phyloP scores from a whole-genome alignment of 2,329 filamentous ascomycete genomes.

The Aspergillus hortae region DNA sequence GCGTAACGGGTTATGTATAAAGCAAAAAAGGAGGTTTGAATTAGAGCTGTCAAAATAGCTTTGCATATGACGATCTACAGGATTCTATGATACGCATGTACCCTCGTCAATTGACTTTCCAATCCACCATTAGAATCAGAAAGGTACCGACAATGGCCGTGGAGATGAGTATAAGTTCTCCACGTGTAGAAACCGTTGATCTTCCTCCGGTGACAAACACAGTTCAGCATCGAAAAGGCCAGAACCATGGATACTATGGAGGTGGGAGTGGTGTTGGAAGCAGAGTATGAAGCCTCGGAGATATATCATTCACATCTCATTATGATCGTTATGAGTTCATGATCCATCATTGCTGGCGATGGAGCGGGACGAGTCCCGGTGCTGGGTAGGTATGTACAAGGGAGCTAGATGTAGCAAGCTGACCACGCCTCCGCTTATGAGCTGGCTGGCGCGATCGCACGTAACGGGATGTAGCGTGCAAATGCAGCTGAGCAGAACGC shows the following conservation, averaged over 20 bases:
- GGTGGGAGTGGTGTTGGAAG: conserved; percentile 10
- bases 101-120: conserved; percentile 17
- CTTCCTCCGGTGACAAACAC: conserved; percentile 44
- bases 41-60: no score
- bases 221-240: conserved; percentile 39
- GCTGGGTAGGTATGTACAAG: background rate
- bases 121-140: conserved; percentile 14
- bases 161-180: conserved; percentile 24
- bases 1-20: no score
- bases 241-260: conserved; percentile 44
- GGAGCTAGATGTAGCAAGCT: background rate
- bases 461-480: background rate
- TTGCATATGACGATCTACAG: no score
- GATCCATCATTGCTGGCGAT: background rate
- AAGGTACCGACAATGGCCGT: conserved; percentile 23
- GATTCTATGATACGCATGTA: conserved; percentile 14
- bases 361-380: background rate
- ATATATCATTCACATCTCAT: no score
- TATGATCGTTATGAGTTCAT: background rate
- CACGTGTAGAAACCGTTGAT: conserved; percentile 27
- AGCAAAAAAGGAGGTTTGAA: no score
- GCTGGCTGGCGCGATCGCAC: background rate
- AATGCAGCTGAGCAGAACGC: background rate
- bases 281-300: no score
- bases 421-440: background rate